Conservation (phyloP, 2,329 filamentous ascomycete species). For the Beauveria pseudobassiana region DNA sequence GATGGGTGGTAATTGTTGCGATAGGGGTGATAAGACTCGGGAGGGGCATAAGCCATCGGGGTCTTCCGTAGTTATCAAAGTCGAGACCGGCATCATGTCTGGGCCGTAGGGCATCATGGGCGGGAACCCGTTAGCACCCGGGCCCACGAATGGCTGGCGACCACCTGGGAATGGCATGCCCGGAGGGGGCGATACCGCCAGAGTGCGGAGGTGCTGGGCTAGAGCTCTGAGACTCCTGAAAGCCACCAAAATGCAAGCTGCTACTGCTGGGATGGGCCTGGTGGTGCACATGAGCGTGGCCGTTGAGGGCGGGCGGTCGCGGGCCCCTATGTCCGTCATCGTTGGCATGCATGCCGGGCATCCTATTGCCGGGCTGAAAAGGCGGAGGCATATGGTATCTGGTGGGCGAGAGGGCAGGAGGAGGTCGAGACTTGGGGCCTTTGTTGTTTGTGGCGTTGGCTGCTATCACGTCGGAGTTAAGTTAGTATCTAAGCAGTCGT, state of each 20-base stretch:
- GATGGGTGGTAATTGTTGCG: constrained; percentile 42
- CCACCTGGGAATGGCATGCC: constrained; percentile 30
- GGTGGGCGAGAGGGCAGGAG: constrained; percentile 24
- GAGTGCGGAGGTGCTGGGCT: constrained; percentile 48
- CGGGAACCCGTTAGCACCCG: constrained; percentile 28
- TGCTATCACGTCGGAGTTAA: constrained; percentile 11
- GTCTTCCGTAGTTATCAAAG: constrained; percentile 32
- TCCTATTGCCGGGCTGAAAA: constrained; percentile 30
- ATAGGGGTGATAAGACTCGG: constrained; percentile 27
- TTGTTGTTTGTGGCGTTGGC: constrained; percentile 13
- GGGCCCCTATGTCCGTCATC: constrained; percentile 26
- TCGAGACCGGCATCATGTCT: constrained; percentile 27
- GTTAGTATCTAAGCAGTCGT: constrained; percentile 6
- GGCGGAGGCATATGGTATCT: constrained; percentile 37
- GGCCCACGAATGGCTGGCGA: constrained; percentile 26
- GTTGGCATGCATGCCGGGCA: constrained; percentile 23
- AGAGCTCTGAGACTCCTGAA: constrained; percentile 47
- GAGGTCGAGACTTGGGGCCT: constrained; percentile 21
- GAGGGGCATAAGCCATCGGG: constrained; percentile 27
- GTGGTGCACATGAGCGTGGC: constrained; percentile 32
- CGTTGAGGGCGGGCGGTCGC: constrained; percentile 26
- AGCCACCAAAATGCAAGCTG: constrained; percentile 49
- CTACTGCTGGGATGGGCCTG: constrained; percentile 47
- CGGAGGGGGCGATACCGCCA: constrained; percentile 42
- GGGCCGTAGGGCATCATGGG: constrained; percentile 29